Percentiles rank a stretch among this genome's conserved stretches.
Evolutionary conservation across 2,329 filamentous ascomycete genomes (phyloP).

Genomic region (Chrysoporthe deuterocubensis): DNA sequence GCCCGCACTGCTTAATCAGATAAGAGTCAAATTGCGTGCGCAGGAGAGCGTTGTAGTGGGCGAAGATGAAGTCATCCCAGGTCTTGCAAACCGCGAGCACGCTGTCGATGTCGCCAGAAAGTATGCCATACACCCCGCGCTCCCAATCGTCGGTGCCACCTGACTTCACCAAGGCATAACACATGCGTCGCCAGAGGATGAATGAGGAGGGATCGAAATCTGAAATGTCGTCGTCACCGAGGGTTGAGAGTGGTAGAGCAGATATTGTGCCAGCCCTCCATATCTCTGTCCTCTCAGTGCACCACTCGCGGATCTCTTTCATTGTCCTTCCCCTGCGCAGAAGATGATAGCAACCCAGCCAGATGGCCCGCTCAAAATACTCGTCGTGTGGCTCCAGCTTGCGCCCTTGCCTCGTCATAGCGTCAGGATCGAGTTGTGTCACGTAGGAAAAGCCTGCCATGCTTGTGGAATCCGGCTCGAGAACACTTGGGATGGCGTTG

Average conservation of each 20-base stretch:
- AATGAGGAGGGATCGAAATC: conserved; percentile 51
- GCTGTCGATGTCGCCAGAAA: conserved; percentile 82
- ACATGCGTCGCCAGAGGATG: conserved; percentile 78
- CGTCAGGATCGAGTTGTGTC: conserved; percentile 91
- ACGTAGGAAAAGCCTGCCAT: conserved; percentile 66
- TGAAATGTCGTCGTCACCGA: conserved; percentile 47
- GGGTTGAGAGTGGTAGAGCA: conserved; percentile 65
- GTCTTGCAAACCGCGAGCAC: conserved; percentile 76
- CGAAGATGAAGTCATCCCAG: conserved; percentile 88
- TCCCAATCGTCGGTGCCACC: conserved; percentile 77
- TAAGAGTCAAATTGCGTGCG: conserved; percentile 80
- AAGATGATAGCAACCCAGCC: conserved; percentile 94
- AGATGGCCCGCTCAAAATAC: conserved; percentile 87
- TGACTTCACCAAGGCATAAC: conserved; percentile 71
- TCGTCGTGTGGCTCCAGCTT: conserved; percentile 81
- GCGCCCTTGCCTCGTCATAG: conserved; percentile 76
- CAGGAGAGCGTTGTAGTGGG: conserved; percentile 84
- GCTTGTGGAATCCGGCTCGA: conserved; percentile 65
- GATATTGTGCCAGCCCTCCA: conserved; percentile 89
- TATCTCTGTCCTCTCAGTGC: conserved; percentile 79
- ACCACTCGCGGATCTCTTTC: conserved; percentile 81
- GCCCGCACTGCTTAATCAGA: conserved; percentile 58
- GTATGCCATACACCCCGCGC: conserved; percentile 84
- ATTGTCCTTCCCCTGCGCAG: conserved; percentile 80
- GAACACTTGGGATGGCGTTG: conserved; percentile 65